phyloP scores from a whole-genome alignment of 208 protist genomes.

The Crithidia expoeki region DNA sequence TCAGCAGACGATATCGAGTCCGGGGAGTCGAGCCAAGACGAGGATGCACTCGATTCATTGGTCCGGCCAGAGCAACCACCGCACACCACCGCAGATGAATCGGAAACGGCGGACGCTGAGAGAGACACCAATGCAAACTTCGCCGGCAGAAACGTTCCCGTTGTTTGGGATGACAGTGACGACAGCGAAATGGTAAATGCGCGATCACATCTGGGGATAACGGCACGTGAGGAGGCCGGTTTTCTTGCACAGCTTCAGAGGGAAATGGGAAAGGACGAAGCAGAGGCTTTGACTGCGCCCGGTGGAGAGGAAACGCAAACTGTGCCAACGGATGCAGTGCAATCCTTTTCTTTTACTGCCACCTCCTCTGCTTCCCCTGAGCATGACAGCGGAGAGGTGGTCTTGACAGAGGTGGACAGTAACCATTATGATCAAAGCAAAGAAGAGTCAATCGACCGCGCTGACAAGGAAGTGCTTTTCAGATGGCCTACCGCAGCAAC shows the following conservation, averaged over 20 bases:
- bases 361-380: no score
- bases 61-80: neutral
- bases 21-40: neutral
- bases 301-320: neutral
- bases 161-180: conserved; percentile 11
- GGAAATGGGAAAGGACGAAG: conserved; percentile 13
- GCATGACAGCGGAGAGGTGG: no score
- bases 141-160: neutral
- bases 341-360: no score
- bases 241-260: conserved; percentile 30
- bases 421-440: no score
- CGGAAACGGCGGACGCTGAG: neutral
- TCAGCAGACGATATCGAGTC: neutral
- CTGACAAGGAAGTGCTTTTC: no score
- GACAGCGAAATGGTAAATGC: conserved; percentile 7
- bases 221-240: conserved; percentile 20
- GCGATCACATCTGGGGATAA: conserved; percentile 22
- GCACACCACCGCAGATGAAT: neutral
- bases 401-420: no score
- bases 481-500: no score
- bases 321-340: no score
- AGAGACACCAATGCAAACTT: neutral
- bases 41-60: no score
- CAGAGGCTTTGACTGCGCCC: neutral
- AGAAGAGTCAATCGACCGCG: no score